A percentile compares a stretch with the other conserved stretches of the same genome.
These are phyloP conservation scores for Phytophthora pini DNA, from an alignment of 352 stramenopile genomes.

Conservation along the genomic window DNA sequence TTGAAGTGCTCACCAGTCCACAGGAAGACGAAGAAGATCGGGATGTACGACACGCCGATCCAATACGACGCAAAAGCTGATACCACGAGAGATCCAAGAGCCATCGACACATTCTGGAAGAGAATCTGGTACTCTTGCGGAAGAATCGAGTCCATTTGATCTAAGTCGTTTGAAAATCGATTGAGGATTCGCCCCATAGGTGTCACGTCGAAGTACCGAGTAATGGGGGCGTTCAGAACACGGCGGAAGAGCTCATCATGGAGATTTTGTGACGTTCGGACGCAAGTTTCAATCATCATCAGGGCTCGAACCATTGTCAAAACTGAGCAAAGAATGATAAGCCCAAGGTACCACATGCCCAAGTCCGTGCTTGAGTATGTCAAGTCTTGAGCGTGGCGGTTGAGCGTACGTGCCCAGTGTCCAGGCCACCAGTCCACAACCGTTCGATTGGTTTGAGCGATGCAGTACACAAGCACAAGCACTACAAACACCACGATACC, in stretches of 20 bases:
- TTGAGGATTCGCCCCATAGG: slow-evolving; percentile 61
- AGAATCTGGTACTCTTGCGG: slow-evolving; percentile 47
- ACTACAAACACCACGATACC: slow-evolving; percentile 17
- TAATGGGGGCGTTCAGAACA: slow-evolving; percentile 53
- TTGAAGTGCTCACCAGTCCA: slow-evolving; percentile 85
- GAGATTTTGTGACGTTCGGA: slow-evolving; percentile 35
- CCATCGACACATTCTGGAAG: slow-evolving; percentile 34
- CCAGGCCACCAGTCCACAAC: slow-evolving; percentile 49
- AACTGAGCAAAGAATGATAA: slow-evolving; percentile 32
- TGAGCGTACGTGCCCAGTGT: slow-evolving; percentile 36
- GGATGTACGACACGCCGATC: slow-evolving; percentile 62
- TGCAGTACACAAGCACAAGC: slow-evolving; percentile 1
- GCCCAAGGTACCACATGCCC: slow-evolving; percentile 43
- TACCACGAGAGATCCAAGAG: slow-evolving; percentile 42
- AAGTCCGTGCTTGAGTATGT: slow-evolving; percentile 46
- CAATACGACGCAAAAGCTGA: slow-evolving; percentile 47
- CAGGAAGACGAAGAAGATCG: slow-evolving; percentile 64
- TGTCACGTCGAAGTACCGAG: slow-evolving; percentile 60
- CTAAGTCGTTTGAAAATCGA: slow-evolving; percentile 58
- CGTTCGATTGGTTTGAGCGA: slow-evolving; percentile 25
- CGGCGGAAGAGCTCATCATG: slow-evolving; percentile 44
- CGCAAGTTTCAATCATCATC: slow-evolving; percentile 36
- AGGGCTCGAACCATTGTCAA: slow-evolving; percentile 28
- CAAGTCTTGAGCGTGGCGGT: slow-evolving; percentile 11
- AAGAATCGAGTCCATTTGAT: slow-evolving; percentile 50